Conservation (phyloP, 2,329 filamentous ascomycete species). For the Fusarium continuum region DNA sequence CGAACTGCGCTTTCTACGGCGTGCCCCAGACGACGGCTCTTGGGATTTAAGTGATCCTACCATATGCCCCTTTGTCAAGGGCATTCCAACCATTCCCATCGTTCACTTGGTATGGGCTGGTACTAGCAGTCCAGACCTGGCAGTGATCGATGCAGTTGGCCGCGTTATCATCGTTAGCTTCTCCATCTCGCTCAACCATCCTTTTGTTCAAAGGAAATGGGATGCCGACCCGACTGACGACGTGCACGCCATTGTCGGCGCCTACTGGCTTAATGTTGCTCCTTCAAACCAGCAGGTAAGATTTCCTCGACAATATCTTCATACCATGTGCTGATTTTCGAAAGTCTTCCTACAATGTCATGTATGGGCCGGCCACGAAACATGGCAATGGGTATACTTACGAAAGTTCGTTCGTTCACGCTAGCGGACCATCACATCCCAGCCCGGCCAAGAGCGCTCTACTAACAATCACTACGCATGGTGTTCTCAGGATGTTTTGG, state of each 20-base stretch:
- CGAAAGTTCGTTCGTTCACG: slow-evolving; percentile 70
- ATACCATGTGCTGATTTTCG: neutral
- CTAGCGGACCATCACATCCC: slow-evolving; percentile 78
- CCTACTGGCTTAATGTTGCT: slow-evolving; percentile 81
- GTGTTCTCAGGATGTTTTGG: slow-evolving; percentile 79
- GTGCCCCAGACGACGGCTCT: slow-evolving; percentile 71
- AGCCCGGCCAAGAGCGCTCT: slow-evolving; percentile 76
- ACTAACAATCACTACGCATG: slow-evolving; percentile 78
- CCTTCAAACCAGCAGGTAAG: slow-evolving; percentile 54
- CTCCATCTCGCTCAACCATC: slow-evolving; percentile 76
- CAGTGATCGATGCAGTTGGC: slow-evolving; percentile 81
- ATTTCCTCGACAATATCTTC: neutral
- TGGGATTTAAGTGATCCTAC: slow-evolving; percentile 83
- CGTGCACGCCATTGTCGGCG: slow-evolving; percentile 79
- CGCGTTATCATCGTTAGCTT: slow-evolving; percentile 79
- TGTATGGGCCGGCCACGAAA: slow-evolving; percentile 71
- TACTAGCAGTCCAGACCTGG: slow-evolving; percentile 78
- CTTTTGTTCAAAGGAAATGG: slow-evolving; percentile 69
- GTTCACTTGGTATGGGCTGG: slow-evolving; percentile 85
- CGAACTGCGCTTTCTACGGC: slow-evolving; percentile 76
- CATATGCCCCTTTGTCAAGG: slow-evolving; percentile 67
- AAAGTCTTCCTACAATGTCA: slow-evolving; percentile 55
- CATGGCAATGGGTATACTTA: slow-evolving; percentile 73
- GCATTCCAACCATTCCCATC: slow-evolving; percentile 71
- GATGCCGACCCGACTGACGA: slow-evolving; percentile 77